Conservation (phyloP, 106 monocot species). For the Vanilla planifolia region DNA sequence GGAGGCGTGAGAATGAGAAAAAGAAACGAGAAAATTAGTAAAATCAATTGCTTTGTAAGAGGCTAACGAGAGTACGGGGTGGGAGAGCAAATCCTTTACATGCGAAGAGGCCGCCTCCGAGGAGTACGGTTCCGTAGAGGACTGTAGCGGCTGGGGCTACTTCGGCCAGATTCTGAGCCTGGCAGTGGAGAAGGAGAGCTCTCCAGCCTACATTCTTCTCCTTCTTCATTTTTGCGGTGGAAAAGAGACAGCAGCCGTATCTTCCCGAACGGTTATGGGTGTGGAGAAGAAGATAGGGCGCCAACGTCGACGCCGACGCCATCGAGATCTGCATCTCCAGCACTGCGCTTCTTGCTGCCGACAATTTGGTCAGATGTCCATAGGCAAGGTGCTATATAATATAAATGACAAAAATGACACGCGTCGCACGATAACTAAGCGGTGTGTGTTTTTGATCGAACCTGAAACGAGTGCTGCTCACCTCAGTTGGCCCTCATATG, state of each 20-base stretch:
- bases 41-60: not conserved
- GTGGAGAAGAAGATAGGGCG: not conserved
- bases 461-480: too few species aligned
- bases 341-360: too few species aligned
- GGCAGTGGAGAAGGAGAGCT: conserved; percentile 7
- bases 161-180: conserved; percentile 34
- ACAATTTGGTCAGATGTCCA: too few species aligned
- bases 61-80: not conserved
- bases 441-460: too few species aligned
- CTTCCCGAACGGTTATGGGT: not conserved
- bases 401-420: too few species aligned
- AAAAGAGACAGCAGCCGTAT: not conserved
- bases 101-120: conserved; percentile 81
- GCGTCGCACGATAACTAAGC: too few species aligned
- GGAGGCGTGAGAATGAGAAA: not conserved
- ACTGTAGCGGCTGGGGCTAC: conserved; percentile 56
- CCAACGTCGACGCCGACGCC: not conserved
- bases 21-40: not conserved
- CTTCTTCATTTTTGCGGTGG: not conserved
- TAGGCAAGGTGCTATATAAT: too few species aligned
- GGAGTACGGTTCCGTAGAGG: conserved; percentile 66
- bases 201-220: not conserved
- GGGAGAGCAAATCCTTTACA: conserved; percentile 23
- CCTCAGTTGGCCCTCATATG: too few species aligned
- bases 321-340: not conserved